Percentiles rank a stretch among this genome's conserved stretches.
phyloP scores from a whole-genome alignment of 2,329 filamentous ascomycete genomes.

The Beauveria australis region DNA sequence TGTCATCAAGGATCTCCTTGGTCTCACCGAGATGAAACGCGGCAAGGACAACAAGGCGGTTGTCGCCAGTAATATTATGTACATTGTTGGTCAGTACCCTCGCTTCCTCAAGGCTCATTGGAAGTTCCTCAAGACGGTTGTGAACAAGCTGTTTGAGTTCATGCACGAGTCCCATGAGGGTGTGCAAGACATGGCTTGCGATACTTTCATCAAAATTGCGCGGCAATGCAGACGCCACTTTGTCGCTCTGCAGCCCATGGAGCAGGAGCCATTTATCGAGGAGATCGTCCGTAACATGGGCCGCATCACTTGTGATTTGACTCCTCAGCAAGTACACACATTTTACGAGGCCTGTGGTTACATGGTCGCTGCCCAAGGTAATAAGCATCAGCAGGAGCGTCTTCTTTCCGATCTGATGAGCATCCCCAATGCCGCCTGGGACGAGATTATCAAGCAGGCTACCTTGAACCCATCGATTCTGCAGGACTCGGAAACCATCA shows the following conservation, averaged over 20 bases:
- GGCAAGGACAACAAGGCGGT: slow-evolving; percentile 99
- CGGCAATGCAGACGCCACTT: slow-evolving; percentile 97
- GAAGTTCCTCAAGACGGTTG: slow-evolving; percentile 99
- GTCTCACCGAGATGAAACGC: slow-evolving; percentile 97
- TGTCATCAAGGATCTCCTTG: slow-evolving; percentile 95
- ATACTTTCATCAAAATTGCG: slow-evolving; percentile 99
- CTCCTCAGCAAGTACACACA: slow-evolving; percentile 94
- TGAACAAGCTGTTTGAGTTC: slow-evolving; percentile 99
- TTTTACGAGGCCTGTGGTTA: slow-evolving; percentile 99
- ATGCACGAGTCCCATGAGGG: slow-evolving; percentile 99
- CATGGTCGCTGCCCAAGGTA: slow-evolving; percentile 97
- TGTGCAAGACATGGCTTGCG: slow-evolving; percentile 99
- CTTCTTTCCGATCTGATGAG: slow-evolving; percentile 88
- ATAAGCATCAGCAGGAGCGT: slow-evolving; percentile 87
- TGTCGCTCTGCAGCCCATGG: slow-evolving; percentile 88
- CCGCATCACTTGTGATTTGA: slow-evolving; percentile 91
- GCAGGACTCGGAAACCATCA: slow-evolving; percentile 91
- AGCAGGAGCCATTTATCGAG: slow-evolving; percentile 94
- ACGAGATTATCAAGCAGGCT: slow-evolving; percentile 83
- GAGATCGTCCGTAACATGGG: slow-evolving; percentile 94
- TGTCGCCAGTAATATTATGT: slow-evolving; percentile 99
- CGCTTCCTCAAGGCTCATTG: slow-evolving; percentile 98
- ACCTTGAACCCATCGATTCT: slow-evolving; percentile 78
- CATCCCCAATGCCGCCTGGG: slow-evolving; percentile 90
- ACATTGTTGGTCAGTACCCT: slow-evolving; percentile 97